These are phyloP conservation scores for Apiospora aurea DNA, from an alignment of 2,329 filamentous ascomycete species.

Conservation along the genomic window DNA sequence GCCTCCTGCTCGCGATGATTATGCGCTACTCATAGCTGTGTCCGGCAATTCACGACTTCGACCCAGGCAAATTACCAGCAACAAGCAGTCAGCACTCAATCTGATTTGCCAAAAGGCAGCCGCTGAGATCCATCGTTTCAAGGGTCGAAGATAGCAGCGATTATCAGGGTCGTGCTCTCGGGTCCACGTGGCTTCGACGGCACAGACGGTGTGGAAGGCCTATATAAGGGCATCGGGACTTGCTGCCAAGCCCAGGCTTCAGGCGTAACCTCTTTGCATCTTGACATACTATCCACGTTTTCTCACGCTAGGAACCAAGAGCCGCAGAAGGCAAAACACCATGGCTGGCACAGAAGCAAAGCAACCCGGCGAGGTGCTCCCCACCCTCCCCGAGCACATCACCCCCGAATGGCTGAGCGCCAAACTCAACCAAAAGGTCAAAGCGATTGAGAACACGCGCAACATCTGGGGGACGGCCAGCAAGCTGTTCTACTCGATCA, in stretches of 20 bases:
- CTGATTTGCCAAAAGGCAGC: background rate
- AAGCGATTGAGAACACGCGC: slow-evolving; percentile 33
- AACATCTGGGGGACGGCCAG: slow-evolving; percentile 38
- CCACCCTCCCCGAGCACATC: slow-evolving; percentile 35
- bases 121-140: background rate
- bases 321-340: background rate
- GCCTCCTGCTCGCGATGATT: background rate
- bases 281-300: background rate
- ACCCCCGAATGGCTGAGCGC: slow-evolving; percentile 38
- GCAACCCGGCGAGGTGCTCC: slow-evolving; percentile 31
- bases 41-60: background rate
- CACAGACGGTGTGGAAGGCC: background rate
- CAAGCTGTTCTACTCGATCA: slow-evolving; percentile 40
- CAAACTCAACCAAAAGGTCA: slow-evolving; percentile 39
- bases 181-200: background rate
- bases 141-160: background rate
- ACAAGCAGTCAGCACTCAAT: background rate
- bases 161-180: background rate
- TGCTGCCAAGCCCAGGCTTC: background rate
- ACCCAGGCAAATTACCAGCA: no score
- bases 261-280: background rate
- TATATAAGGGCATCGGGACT: background rate
- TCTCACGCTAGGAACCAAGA: background rate
- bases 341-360: background rate
- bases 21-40: background rate